phyloP scores from a whole-genome alignment of 2,329 filamentous ascomycete genomes.

The Colletotrichum australisinense region DNA sequence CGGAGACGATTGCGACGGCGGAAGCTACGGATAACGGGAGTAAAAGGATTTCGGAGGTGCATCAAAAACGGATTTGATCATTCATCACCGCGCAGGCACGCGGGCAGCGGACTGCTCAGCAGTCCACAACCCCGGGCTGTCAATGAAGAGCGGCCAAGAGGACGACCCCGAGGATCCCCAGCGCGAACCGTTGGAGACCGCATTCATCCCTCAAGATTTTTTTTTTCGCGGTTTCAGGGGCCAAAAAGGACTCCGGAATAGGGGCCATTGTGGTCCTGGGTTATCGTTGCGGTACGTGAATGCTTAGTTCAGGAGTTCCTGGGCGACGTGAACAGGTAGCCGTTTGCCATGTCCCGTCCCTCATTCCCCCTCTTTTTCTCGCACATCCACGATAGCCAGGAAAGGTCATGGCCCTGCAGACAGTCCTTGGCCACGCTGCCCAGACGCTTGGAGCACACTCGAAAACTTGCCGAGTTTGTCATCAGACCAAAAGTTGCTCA shows the following conservation, averaged over 20 bases:
- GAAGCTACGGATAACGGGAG: slow-evolving; percentile 18
- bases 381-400: slow-evolving; percentile 1
- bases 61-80: slow-evolving; percentile 4
- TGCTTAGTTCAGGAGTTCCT: slow-evolving; percentile 8
- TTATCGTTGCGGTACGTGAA: slow-evolving; percentile 15
- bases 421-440: slow-evolving; percentile 10
- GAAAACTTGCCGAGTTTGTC: slow-evolving; percentile 19
- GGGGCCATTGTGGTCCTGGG: slow-evolving; percentile 16
- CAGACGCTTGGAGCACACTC: slow-evolving; percentile 12
- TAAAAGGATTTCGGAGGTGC: slow-evolving; percentile 5
- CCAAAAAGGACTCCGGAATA: slow-evolving; percentile 23
- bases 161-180: slow-evolving; percentile 15
- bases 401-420: slow-evolving; percentile 24
- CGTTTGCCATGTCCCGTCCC: slow-evolving; percentile 6
- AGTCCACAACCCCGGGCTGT: slow-evolving; percentile 5
- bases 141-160: slow-evolving; percentile 1
- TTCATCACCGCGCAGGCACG: slow-evolving; percentile 2
- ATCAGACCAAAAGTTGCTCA: slow-evolving; percentile 17
- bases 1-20: not conserved
- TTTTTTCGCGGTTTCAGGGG: slow-evolving; percentile 25
- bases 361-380: slow-evolving; percentile 1
- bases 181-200: slow-evolving; percentile 16
- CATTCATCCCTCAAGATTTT: not conserved
- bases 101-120: slow-evolving; percentile 18
- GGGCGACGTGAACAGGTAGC: slow-evolving; percentile 2